Conservation (phyloP, 2,329 filamentous ascomycete species). For the Fusarium cyanostomum region DNA sequence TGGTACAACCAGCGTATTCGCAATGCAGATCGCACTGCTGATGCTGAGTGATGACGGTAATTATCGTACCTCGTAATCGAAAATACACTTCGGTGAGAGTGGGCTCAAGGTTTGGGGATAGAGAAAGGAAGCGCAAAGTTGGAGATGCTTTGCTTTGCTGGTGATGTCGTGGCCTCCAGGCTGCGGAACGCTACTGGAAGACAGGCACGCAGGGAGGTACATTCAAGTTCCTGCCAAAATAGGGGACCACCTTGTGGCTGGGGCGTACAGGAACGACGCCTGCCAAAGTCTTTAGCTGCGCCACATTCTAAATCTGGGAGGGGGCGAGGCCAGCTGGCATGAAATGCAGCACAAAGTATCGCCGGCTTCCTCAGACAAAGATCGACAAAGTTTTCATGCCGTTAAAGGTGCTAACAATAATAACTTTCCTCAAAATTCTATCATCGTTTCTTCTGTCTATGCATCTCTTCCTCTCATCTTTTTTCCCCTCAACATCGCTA, state of each 20-base stretch:
- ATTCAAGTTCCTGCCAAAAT: conserved; percentile 29
- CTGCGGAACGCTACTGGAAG: conserved; percentile 11
- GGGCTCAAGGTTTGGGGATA: not conserved
- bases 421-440: not conserved
- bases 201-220: conserved; percentile 8
- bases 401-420: not conserved
- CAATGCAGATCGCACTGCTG: conserved; percentile 23
- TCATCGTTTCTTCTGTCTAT: not conserved
- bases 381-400: not conserved
- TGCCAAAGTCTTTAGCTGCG: conserved; percentile 14
- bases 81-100: conserved; percentile 1
- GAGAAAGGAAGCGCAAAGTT: conserved; percentile 15
- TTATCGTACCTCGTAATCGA: conserved; percentile 28
- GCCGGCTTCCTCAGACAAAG: not conserved
- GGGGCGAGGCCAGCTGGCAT: conserved; percentile 8
- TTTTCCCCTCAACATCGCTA: not conserved
- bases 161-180: conserved; percentile 40
- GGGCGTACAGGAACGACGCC: conserved; percentile 2
- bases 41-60: conserved; percentile 1
- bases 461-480: too few relatives aligned
- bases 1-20: conserved; percentile 13
- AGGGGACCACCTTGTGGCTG: conserved; percentile 26
- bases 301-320: conserved; percentile 16
- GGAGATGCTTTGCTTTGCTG: conserved; percentile 10
- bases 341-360: conserved; percentile 20